Conservation (phyloP, 2,329 filamentous ascomycete species). For the Laburnicola sp. region DNA sequence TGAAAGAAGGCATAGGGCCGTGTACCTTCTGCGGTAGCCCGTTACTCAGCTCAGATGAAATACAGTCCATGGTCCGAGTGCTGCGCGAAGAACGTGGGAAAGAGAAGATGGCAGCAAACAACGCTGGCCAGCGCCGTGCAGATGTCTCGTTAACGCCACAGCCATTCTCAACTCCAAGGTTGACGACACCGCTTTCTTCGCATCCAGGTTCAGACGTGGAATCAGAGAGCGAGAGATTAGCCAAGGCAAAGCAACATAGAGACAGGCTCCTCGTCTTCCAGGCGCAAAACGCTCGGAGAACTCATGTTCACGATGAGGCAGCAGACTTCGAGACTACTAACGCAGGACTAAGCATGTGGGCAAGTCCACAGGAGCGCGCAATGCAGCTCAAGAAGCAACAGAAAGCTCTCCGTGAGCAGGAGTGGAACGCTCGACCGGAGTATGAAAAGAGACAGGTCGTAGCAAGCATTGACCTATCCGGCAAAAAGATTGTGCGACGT, state of each 20-base stretch:
- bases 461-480: conserved; percentile 79
- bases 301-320: conserved; percentile 84
- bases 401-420: conserved; percentile 78
- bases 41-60: conserved; percentile 70
- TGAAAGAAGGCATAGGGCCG: conserved; percentile 89
- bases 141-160: conserved; percentile 65
- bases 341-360: conserved; percentile 74
- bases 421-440: conserved; percentile 81
- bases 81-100: conserved; percentile 82
- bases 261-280: conserved; percentile 83
- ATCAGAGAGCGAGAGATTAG: conserved; percentile 62
- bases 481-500: conserved; percentile 73
- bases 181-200: conserved; percentile 39
- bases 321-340: conserved; percentile 69
- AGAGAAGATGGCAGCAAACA: conserved; percentile 82
- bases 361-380: conserved; percentile 78
- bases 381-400: conserved; percentile 84
- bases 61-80: conserved; percentile 82
- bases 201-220: conserved; percentile 45
- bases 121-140: conserved; percentile 66
- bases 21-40: conserved; percentile 86
- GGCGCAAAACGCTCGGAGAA: conserved; percentile 80
- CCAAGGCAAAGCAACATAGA: conserved; percentile 73
- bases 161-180: conserved; percentile 56
- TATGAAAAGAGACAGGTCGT: conserved; percentile 88